A percentile compares a stretch with the other conserved stretches of the same genome.
phyloP scores from a whole-genome alignment of 2,329 filamentous ascomycete genomes.

The Aureobasidium sp. region DNA sequence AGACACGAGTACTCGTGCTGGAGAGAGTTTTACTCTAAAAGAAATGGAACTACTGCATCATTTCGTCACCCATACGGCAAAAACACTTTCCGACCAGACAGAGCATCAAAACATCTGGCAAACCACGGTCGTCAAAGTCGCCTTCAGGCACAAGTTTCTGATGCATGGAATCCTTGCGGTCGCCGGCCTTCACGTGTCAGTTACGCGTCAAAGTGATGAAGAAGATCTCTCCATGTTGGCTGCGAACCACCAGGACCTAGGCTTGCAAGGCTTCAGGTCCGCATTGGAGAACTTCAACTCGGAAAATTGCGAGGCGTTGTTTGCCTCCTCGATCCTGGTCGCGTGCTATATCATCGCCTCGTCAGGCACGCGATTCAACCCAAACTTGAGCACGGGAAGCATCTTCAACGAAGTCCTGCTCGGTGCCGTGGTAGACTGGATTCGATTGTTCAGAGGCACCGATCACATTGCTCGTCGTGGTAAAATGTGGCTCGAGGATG shows the following conservation, averaged over 20 bases:
- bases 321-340: slow-evolving; percentile 9
- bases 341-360: slow-evolving; percentile 11
- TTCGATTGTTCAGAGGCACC: slow-evolving; percentile 6
- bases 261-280: background rate
- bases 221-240: slow-evolving; percentile 10
- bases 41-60: slow-evolving; percentile 21
- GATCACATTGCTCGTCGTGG: slow-evolving; percentile 11
- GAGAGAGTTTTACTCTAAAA: slow-evolving; percentile 15
- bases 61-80: slow-evolving; percentile 18
- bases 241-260: slow-evolving; percentile 12
- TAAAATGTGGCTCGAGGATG: slow-evolving; percentile 4
- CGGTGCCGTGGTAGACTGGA: slow-evolving; percentile 12
- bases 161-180: slow-evolving; percentile 26
- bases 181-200: slow-evolving; percentile 23
- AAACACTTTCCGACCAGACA: background rate
- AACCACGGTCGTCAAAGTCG: slow-evolving; percentile 18
- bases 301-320: slow-evolving; percentile 10
- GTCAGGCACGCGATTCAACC: slow-evolving; percentile 8
- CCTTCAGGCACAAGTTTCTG: slow-evolving; percentile 19
- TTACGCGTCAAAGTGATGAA: slow-evolving; percentile 16
- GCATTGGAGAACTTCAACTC: slow-evolving; percentile 10
- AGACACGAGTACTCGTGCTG: background rate
- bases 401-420: slow-evolving; percentile 9
- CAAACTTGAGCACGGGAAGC: background rate
- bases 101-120: slow-evolving; percentile 21